A percentile compares a stretch with the other conserved stretches of the same genome.
Conservation (phyloP, 2,329 filamentous ascomycete species). For the Neofusicoccum cordaticola region DNA sequence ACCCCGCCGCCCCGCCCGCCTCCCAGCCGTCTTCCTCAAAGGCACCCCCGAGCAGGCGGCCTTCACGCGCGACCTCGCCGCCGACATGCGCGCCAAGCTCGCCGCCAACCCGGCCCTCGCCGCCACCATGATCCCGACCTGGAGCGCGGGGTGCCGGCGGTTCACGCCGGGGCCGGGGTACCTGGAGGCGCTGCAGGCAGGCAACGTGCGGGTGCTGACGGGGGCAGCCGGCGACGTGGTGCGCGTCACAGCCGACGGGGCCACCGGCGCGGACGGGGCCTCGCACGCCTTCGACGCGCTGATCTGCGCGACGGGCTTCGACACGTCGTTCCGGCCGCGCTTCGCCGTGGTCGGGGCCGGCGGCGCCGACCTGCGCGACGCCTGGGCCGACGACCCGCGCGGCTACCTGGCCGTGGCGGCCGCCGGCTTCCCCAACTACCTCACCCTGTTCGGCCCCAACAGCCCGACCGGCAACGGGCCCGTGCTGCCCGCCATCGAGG, state of each 20-base stretch:
- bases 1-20: not conserved
- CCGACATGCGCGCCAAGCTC: conserved; percentile 42
- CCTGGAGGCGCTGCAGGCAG: conserved; percentile 30
- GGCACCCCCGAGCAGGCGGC: conserved; percentile 35
- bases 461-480: conserved; percentile 42
- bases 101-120: conserved; percentile 38
- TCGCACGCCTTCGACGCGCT: conserved; percentile 26
- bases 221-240: conserved; percentile 22
- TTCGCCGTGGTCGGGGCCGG: conserved; percentile 39
- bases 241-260: conserved; percentile 28
- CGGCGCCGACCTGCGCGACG: conserved; percentile 43
- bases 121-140: conserved; percentile 46
- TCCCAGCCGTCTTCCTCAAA: conserved; percentile 41
- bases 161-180: conserved; percentile 34
- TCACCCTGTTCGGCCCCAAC: conserved; percentile 39
- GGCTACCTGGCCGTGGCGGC: conserved; percentile 48
- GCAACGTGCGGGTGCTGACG: conserved; percentile 24
- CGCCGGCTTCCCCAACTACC: conserved; percentile 46
- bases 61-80: conserved; percentile 28
- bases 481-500: conserved; percentile 42
- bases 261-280: conserved; percentile 27
- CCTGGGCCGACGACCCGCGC: conserved; percentile 41
- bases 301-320: conserved; percentile 34
- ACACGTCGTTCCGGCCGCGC: conserved; percentile 28
- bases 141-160: conserved; percentile 36